phyloP scores from a whole-genome alignment of 2,329 filamentous ascomycete species.

The Plenodomus lindquistii region DNA sequence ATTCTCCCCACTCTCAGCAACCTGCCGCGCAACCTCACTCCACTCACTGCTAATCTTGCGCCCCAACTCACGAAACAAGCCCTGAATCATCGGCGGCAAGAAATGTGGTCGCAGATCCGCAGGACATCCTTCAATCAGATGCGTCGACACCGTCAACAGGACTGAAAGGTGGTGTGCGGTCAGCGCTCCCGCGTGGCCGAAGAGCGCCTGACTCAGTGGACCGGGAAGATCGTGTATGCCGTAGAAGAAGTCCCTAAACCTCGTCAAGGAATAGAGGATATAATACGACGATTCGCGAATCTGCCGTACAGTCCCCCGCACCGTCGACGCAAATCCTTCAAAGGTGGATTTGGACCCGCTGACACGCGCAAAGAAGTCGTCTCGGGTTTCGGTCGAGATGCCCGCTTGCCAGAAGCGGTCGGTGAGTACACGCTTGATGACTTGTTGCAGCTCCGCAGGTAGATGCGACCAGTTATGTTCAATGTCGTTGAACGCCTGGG shows the following conservation, averaged over 20 bases:
- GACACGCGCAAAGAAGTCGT: constrained; percentile 93
- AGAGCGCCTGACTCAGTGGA: constrained; percentile 81
- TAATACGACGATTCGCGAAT: constrained; percentile 94
- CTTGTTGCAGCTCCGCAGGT: constrained; percentile 72
- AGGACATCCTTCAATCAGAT: constrained; percentile 90
- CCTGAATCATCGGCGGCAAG: constrained; percentile 78
- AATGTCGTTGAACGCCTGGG: constrained; percentile 88
- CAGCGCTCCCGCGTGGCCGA: constrained; percentile 77
- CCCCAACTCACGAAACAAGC: constrained; percentile 85
- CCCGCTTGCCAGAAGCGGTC: constrained; percentile 98
- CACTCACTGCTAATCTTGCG: constrained; percentile 86
- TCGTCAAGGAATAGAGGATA: constrained; percentile 90
- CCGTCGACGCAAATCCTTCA: constrained; percentile 91
- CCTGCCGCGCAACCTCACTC: constrained; percentile 66
- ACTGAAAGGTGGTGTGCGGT: constrained; percentile 94
- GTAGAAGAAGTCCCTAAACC: constrained; percentile 86
- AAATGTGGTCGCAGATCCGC: constrained; percentile 76
- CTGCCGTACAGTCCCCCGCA: constrained; percentile 84
- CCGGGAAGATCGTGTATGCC: constrained; percentile 82
- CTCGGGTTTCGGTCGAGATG: constrained; percentile 92
- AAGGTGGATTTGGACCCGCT: constrained; percentile 85
- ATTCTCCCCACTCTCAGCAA: constrained; percentile 69
- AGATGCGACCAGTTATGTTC: constrained; percentile 75
- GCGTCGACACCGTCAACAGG: constrained; percentile 84
- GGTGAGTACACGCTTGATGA: constrained; percentile 82